These are phyloP conservation scores for Dichotomopilus funicola DNA, from an alignment of 2,329 filamentous ascomycete species.

Conservation along the genomic window DNA sequence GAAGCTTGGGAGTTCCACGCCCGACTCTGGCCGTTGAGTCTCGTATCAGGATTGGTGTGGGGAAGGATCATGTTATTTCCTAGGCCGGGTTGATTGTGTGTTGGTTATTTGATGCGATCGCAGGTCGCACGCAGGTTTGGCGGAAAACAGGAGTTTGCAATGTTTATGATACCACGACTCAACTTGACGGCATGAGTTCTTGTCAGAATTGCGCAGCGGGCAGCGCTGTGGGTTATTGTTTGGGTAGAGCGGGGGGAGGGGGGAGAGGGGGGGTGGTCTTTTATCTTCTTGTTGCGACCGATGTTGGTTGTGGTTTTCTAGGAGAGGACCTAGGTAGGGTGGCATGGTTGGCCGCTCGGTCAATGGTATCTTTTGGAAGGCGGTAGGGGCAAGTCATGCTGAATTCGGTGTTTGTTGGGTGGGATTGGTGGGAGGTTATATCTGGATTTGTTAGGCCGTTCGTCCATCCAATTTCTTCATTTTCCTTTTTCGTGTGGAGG, in stretches of 20 bases:
- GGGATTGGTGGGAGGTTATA: too few species aligned
- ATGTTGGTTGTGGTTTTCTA: too few species aligned
- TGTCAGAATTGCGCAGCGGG: background rate
- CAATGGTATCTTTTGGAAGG: too few species aligned
- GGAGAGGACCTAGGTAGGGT: too few species aligned
- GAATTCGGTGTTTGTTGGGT: too few species aligned
- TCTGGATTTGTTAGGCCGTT: too few species aligned
- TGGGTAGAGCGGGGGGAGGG: background rate
- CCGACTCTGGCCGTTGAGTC: slow-evolving; percentile 1
- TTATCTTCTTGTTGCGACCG: background rate
- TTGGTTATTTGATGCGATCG: background rate
- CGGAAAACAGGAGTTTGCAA: background rate
- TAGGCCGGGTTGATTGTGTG: background rate
- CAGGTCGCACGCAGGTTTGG: background rate
- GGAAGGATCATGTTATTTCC: background rate
- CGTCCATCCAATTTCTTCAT: too few species aligned
- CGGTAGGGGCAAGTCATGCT: too few species aligned
- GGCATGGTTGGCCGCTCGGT: too few species aligned
- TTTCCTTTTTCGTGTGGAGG: too few species aligned
- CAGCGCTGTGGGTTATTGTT: background rate
- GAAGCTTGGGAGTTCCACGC: slow-evolving; percentile 39
- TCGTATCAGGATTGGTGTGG: background rate
- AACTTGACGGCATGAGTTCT: background rate
- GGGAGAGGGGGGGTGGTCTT: background rate
- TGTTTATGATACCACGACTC: slow-evolving; percentile 10